phyloP scores from a whole-genome alignment of 2,329 filamentous ascomycete species.

The Aspergillus versicolor region DNA sequence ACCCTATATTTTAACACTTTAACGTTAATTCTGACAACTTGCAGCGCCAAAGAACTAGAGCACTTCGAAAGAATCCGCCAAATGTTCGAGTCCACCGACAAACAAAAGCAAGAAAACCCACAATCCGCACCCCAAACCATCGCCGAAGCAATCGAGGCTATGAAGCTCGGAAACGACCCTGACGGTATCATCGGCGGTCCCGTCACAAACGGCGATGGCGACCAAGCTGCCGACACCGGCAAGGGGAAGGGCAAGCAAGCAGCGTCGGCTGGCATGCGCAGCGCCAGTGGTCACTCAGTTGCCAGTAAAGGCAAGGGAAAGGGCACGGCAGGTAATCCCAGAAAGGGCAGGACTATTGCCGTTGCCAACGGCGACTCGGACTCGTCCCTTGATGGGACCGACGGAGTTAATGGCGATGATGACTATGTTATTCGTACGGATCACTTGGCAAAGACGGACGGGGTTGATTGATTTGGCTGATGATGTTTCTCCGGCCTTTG shows the following conservation, averaged over 20 bases:
- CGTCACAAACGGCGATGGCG: constrained; percentile 30
- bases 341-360: constrained; percentile 38
- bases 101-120: constrained; percentile 40
- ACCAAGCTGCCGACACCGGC: constrained; percentile 21
- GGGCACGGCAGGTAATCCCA: constrained; percentile 5
- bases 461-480: constrained; percentile 4
- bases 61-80: constrained; percentile 86
- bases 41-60: constrained; percentile 79
- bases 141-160: constrained; percentile 37
- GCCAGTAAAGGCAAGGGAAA: constrained; percentile 29
- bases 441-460: constrained; percentile 26
- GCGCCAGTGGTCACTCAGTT: constrained; percentile 30
- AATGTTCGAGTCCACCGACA: constrained; percentile 68
- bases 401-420: constrained; percentile 31
- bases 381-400: constrained; percentile 29
- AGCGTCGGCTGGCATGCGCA: constrained; percentile 24
- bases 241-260: constrained; percentile 36
- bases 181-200: constrained; percentile 23
- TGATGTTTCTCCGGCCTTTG: neutral
- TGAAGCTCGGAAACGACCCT: constrained; percentile 23
- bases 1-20: neutral
- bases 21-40: constrained; percentile 23
- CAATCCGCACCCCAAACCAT: constrained; percentile 32
- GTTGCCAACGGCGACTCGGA: constrained; percentile 33
- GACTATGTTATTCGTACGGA: constrained; percentile 42